Evolutionary conservation across 768 basidiomycete genomes (phyloP).

Genomic region (Boletellus ananas): DNA sequence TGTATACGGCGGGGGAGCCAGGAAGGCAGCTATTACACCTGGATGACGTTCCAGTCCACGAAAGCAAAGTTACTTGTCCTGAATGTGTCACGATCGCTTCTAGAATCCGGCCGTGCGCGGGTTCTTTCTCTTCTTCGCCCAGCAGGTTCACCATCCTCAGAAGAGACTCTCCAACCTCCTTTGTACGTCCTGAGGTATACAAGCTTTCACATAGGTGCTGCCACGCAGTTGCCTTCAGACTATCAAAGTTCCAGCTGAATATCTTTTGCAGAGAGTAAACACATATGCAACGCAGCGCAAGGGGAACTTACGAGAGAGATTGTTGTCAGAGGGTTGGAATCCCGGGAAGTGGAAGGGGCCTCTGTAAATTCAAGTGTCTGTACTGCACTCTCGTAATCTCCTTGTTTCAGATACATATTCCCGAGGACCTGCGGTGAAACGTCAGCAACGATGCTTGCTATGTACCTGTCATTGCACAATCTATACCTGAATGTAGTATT

Average conservation of each 20-base stretch:
- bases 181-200: background rate
- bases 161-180: background rate
- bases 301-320: background rate
- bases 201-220: background rate
- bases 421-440: background rate
- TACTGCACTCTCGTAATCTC: background rate
- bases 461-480: background rate
- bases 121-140: background rate
- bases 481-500: background rate
- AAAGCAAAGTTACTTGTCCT: background rate
- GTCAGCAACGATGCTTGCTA: background rate
- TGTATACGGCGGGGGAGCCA: background rate
- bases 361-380: background rate
- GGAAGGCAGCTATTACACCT: too few relatives aligned
- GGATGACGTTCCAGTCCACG: background rate
- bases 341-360: slow-evolving; percentile 24
- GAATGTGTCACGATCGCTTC: background rate
- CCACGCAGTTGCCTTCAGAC: background rate
- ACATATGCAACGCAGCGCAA: background rate
- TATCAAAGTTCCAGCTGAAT: slow-evolving; percentile 2
- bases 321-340: background rate
- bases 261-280: background rate
- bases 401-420: background rate
- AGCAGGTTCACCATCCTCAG: background rate
- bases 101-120: background rate